These are phyloP conservation scores for Papiliotrema flavescens DNA, from an alignment of 1,284 basidiomycete species.

Conservation along the genomic window DNA sequence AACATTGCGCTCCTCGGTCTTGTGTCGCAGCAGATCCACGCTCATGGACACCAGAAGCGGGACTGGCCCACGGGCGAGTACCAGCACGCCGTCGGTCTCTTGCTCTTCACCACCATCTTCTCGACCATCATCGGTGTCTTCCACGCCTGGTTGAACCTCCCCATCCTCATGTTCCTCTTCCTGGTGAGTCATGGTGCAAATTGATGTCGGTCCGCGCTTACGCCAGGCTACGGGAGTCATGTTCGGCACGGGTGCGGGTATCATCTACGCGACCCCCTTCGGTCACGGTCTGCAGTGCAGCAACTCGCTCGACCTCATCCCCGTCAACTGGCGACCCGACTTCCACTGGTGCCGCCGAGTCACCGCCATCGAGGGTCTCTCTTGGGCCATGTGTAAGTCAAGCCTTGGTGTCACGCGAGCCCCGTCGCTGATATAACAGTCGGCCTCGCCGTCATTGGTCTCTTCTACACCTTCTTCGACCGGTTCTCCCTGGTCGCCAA, in stretches of 20 bases:
- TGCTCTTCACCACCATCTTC: slow-evolving; percentile 37
- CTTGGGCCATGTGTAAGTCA: slow-evolving; percentile 40
- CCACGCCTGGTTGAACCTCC: slow-evolving; percentile 26
- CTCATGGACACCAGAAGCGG: slow-evolving; percentile 19
- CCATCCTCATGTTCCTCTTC: slow-evolving; percentile 28
- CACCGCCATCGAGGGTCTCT: slow-evolving; percentile 34
- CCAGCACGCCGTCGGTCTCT: slow-evolving; percentile 34
- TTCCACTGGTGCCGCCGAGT: slow-evolving; percentile 27
- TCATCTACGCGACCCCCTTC: slow-evolving; percentile 38
- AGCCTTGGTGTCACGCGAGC: neutral
- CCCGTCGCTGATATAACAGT: slow-evolving; percentile 11
- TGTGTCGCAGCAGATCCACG: slow-evolving; percentile 38
- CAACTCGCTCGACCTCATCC: slow-evolving; percentile 26
- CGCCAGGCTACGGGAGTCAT: slow-evolving; percentile 19
- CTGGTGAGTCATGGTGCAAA: slow-evolving; percentile 20
- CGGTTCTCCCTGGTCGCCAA: slow-evolving; percentile 25
- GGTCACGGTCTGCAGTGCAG: slow-evolving; percentile 41
- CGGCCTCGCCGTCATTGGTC: slow-evolving; percentile 29
- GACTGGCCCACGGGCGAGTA: slow-evolving; percentile 27
- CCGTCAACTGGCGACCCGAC: slow-evolving; percentile 24
- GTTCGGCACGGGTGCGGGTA: slow-evolving; percentile 34
- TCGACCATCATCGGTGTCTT: slow-evolving; percentile 29
- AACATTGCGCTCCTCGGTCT: slow-evolving; percentile 50
- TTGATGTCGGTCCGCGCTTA: neutral
- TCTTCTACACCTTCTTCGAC: slow-evolving; percentile 34